Evolutionary conservation across 345 rosid genomes (phyloP), one percentile per base, ranked within the genome.

Genomic region (Pistacia integerrima): DNA sequence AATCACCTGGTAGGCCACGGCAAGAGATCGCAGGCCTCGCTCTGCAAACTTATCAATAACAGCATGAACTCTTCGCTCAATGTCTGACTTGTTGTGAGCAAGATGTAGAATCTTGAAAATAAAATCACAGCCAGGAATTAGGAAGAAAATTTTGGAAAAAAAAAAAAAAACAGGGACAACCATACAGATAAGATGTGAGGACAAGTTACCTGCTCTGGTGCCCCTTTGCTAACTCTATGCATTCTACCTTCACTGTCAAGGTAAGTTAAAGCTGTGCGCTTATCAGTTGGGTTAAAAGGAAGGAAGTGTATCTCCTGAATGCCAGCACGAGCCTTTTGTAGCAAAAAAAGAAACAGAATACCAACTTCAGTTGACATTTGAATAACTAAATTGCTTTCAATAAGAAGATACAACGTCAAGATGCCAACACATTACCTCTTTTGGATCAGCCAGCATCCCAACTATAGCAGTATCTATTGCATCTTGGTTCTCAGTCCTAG

Each of bases 141-240:
- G 83, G 58, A 44, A 20, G n/a, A 77, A 4, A n/a, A 38, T 9
- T 16, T 76, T 56, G 14, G 25, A 22, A 22, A 22, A 25, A 25
- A 25, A 25, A 25, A 25, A 63, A 59, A 63, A 22, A 35, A 18
- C 67, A 18, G 41, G 28, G 30, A 66, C 8, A 28, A 5, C 2
- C 28, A 28, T 36, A 16, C 36, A 44, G 46, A 51, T 28, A 68
- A 28, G 46, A 6, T 64, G 25, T 4, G 51, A 69, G 30, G 51
- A 55, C 51, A 74, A 44, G 52, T 75, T 84, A 94, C 99, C 97
- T 96, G 99, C 84, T 96, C 99, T 0, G 99, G 99, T 67, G 99
- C 99, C 72, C 99, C 99, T 88, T 95, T 95, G 86, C 98, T 95
- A 74, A 95, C 99, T 85, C 99, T 90, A 69, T 90, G 98, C 99